phyloP scores from a whole-genome alignment of 2,329 filamentous ascomycete species.

The Talaromyces sp. region DNA sequence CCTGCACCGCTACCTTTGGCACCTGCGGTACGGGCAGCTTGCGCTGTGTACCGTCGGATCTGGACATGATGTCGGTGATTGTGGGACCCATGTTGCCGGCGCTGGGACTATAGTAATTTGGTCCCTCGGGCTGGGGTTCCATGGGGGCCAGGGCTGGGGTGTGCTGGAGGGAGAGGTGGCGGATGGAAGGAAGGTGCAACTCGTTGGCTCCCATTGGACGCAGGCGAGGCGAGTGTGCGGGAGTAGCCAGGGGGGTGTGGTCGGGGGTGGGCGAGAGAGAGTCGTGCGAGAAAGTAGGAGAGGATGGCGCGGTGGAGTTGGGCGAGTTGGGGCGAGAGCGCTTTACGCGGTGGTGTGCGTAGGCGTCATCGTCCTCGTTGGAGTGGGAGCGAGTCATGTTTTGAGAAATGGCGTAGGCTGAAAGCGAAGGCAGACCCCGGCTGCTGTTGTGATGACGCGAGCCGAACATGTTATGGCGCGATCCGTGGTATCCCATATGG shows the following conservation, averaged over 20 bases:
- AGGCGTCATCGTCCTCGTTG: conserved; percentile 74
- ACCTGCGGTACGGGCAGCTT: conserved; percentile 90
- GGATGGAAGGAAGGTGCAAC: conserved; percentile 83
- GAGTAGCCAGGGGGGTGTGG: conserved; percentile 96
- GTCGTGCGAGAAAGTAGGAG: conserved; percentile 94
- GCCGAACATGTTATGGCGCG: conserved; percentile 50
- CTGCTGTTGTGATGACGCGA: conserved; percentile 47
- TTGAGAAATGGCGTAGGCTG: conserved; percentile 72
- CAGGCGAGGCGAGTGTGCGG: conserved; percentile 89
- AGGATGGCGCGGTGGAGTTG: conserved; percentile 92
- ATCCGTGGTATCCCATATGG: conserved; percentile 46
- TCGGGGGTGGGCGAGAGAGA: conserved; percentile 94
- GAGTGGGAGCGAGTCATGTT: conserved; percentile 91
- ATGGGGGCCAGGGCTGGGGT: conserved; percentile 70
- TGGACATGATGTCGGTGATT: conserved; percentile 89
- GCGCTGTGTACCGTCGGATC: conserved; percentile 80
- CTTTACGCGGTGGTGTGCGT: conserved; percentile 72
- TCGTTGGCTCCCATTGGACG: conserved; percentile 72
- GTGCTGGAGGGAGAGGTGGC: conserved; percentile 69
- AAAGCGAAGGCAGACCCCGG: conserved; percentile 72
- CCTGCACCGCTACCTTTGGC: conserved; percentile 83
- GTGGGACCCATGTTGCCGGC: conserved; percentile 69
- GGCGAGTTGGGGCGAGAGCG: conserved; percentile 91
- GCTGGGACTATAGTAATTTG: conserved; percentile 60
- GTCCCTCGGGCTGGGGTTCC: conserved; percentile 66